Percentiles rank a stretch among this genome's conserved stretches.
Evolutionary conservation across 148 eudicot species (phyloP).

Genomic region (Rhododendron williamsianum): DNA sequence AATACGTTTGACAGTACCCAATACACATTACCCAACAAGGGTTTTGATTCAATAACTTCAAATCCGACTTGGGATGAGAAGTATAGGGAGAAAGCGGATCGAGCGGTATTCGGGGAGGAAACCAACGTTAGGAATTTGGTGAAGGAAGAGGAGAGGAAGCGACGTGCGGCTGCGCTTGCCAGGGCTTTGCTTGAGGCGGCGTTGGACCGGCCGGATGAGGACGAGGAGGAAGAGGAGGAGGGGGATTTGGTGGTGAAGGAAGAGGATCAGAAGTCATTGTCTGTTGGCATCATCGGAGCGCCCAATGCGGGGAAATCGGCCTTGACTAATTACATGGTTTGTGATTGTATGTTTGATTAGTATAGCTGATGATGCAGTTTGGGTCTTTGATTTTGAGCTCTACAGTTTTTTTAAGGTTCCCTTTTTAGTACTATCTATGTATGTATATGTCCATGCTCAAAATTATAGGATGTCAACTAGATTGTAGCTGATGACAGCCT

Average conservation of each 20-base stretch:
- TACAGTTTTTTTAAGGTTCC: neutral
- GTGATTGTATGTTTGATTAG: conserved; percentile 12
- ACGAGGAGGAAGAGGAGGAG: conserved; percentile 32
- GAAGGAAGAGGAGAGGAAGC: conserved; percentile 42
- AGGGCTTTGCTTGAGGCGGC: conserved; percentile 63
- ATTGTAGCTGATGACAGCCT: too few species aligned
- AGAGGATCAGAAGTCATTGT: conserved; percentile 73
- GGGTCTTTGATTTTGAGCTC: neutral
- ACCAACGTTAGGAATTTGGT: conserved; percentile 9
- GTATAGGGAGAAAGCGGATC: conserved; percentile 52
- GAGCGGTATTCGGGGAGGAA: conserved; percentile 50
- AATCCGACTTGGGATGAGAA: conserved; percentile 57
- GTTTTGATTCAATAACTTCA: neutral
- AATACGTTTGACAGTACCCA: conserved; percentile 55
- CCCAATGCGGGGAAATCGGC: conserved; percentile 98
- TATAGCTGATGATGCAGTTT: neutral
- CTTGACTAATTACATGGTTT: conserved; percentile 80
- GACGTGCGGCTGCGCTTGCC: conserved; percentile 42
- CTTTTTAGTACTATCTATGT: neutral
- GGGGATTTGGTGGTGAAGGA: conserved; percentile 44
- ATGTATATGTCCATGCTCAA: neutral
- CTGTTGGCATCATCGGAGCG: conserved; percentile 94
- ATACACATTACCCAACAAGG: conserved; percentile 34
- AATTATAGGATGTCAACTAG: neutral
- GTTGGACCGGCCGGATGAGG: conserved; percentile 30